Evolutionary conservation across 2,329 filamentous ascomycete genomes (phyloP).

Genomic region (Cercospora zeae-maydis): DNA sequence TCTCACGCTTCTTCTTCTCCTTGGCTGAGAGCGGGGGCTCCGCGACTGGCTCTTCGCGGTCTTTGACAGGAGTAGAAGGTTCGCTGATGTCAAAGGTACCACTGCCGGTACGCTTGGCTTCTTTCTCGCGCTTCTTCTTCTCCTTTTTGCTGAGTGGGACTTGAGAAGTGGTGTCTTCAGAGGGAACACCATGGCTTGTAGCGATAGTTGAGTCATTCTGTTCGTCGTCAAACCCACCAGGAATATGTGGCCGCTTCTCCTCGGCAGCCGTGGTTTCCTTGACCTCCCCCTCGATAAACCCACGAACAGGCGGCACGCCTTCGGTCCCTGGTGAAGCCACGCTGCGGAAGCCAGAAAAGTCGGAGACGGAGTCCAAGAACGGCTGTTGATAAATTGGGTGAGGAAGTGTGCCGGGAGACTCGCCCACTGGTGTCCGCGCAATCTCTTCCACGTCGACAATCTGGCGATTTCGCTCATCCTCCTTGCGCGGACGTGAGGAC

Average conservation of each 20-base stretch:
- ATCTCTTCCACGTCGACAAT: slow-evolving; percentile 13
- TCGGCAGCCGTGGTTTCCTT: slow-evolving; percentile 56
- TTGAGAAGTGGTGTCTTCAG: slow-evolving; percentile 30
- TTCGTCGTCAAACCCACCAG: slow-evolving; percentile 56
- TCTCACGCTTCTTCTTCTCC: slow-evolving; percentile 36
- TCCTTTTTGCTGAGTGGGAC: slow-evolving; percentile 33
- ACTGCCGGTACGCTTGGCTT: slow-evolving; percentile 32
- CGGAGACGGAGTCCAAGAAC: slow-evolving; percentile 43
- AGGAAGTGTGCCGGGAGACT: background rate
- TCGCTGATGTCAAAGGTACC: slow-evolving; percentile 17
- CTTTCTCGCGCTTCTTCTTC: slow-evolving; percentile 39
- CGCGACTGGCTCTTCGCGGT: background rate
- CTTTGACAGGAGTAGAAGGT: slow-evolving; percentile 13
- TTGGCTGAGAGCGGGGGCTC: slow-evolving; percentile 4
- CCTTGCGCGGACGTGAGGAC: slow-evolving; percentile 14
- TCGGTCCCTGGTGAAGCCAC: slow-evolving; percentile 34
- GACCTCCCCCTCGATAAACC: slow-evolving; percentile 44
- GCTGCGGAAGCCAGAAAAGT: slow-evolving; percentile 32
- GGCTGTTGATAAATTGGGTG: slow-evolving; percentile 35
- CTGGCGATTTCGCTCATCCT: slow-evolving; percentile 12
- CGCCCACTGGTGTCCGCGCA: slow-evolving; percentile 7
- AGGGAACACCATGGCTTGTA: slow-evolving; percentile 1
- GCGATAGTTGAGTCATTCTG: background rate
- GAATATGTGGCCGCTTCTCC: slow-evolving; percentile 53
- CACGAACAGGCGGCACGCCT: slow-evolving; percentile 33